A percentile compares a stretch with the other conserved stretches of the same genome.
phyloP scores from a whole-genome alignment of 345 rosid species.

The Aquilaria malaccensis region DNA sequence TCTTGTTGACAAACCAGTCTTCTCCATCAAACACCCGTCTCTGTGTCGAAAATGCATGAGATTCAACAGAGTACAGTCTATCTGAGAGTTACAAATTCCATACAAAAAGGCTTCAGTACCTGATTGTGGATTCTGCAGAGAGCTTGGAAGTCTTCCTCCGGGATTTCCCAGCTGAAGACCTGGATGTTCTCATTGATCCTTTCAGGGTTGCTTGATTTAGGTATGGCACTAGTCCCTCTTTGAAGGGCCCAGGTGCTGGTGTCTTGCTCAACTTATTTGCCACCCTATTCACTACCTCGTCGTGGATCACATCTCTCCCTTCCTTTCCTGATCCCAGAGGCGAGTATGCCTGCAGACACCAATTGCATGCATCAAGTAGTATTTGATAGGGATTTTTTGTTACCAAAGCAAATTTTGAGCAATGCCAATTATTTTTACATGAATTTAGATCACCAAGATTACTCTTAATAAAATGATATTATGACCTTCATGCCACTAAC shows the following conservation, averaged over 20 bases:
- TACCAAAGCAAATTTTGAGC: too few species aligned
- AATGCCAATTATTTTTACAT: too few species aligned
- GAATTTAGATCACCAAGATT: too few species aligned
- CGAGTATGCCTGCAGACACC: slow-evolving; percentile 33
- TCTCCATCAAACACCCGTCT: slow-evolving; percentile 41
- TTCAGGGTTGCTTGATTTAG: slow-evolving; percentile 39
- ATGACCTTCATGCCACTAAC: too few species aligned
- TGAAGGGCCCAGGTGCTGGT: slow-evolving; percentile 51
- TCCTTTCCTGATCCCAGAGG: slow-evolving; percentile 46
- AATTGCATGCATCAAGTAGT: neutral
- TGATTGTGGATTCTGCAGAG: slow-evolving; percentile 30
- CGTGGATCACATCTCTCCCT: slow-evolving; percentile 44
- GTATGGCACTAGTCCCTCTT: slow-evolving; percentile 48
- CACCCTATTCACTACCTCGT: slow-evolving; percentile 31
- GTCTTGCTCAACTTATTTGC: slow-evolving; percentile 49
- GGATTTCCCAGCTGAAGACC: slow-evolving; percentile 43
- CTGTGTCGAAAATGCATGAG: slow-evolving; percentile 17
- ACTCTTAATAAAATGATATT: neutral
- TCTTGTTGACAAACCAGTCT: slow-evolving; percentile 36
- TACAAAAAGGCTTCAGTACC: slow-evolving; percentile 7
- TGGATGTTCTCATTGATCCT: slow-evolving; percentile 45
- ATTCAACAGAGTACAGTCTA: neutral
- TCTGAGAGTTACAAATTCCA: neutral
- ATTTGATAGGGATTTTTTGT: too few species aligned
- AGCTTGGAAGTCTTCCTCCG: slow-evolving; percentile 39